Evolutionary conservation across 352 stramenopile species (phyloP).

Genomic region (Pythium biforme): DNA sequence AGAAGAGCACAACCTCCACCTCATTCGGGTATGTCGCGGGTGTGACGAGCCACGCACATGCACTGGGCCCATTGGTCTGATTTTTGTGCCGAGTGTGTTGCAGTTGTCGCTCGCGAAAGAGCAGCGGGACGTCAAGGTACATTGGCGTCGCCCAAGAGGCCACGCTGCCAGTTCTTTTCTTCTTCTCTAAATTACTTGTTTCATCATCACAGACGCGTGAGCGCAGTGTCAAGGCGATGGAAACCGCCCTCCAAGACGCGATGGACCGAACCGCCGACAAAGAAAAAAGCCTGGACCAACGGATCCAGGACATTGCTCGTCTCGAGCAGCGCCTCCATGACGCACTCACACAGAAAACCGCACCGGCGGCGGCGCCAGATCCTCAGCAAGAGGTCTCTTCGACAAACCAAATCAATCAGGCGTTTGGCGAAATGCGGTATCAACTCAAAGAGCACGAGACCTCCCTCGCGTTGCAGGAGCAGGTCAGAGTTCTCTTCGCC

Average conservation of each 20-base stretch:
- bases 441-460: neutral
- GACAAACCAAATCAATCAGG: neutral
- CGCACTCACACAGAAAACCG: slow-evolving; percentile 24
- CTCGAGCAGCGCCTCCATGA: slow-evolving; percentile 50
- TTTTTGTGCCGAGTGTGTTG: too few species aligned
- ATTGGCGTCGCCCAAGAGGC: neutral
- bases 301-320: slow-evolving; percentile 40
- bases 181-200: neutral
- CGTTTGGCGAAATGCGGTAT: neutral
- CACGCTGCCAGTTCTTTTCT: neutral
- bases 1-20: slow-evolving; percentile 35
- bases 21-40: slow-evolving; percentile 26
- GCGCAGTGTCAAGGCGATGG: slow-evolving; percentile 30
- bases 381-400: neutral
- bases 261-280: slow-evolving; percentile 34
- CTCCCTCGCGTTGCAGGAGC: neutral
- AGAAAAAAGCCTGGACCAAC: slow-evolving; percentile 32
- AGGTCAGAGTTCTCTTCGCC: too few species aligned
- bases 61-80: too few species aligned
- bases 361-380: neutral
- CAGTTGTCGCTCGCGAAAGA: slow-evolving; percentile 35
- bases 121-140: slow-evolving; percentile 37
- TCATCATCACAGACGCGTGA: slow-evolving; percentile 33
- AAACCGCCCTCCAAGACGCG: slow-evolving; percentile 36
- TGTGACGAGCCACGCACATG: too few species aligned